These are phyloP conservation scores for Vitis rotundifolia DNA, from an alignment of 164 flowering plant species.

Conservation along the genomic window DNA sequence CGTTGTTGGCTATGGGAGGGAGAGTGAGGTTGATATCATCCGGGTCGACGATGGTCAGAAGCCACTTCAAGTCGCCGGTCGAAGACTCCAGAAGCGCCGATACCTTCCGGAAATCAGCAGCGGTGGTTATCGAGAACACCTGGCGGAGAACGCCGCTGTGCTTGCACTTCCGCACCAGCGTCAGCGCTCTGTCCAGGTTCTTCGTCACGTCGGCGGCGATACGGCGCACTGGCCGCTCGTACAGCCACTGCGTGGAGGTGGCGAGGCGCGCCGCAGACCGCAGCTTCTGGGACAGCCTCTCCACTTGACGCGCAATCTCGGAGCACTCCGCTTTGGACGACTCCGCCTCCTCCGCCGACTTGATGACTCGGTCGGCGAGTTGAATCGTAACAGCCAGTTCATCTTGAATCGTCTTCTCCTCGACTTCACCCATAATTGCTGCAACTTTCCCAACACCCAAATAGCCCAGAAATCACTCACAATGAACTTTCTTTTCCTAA, in stretches of 20 bases:
- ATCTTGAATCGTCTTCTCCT: constrained; percentile 26
- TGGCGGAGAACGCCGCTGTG: constrained; percentile 50
- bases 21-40: constrained; percentile 43
- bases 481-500: no score
- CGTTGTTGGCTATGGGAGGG: constrained; percentile 80
- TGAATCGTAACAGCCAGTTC: constrained; percentile 31
- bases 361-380: constrained; percentile 38
- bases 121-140: constrained; percentile 54
- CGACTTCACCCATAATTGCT: not conserved
- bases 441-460: not conserved
- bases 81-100: constrained; percentile 55
- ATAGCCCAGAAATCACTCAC: no score
- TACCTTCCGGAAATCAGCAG: constrained; percentile 67
- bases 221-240: constrained; percentile 79
- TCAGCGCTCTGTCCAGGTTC: constrained; percentile 58
- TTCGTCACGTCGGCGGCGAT: constrained; percentile 48
- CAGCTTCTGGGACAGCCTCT: constrained; percentile 50
- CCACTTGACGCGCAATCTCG: constrained; percentile 37
- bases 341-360: constrained; percentile 41
- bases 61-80: constrained; percentile 69
- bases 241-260: constrained; percentile 33
- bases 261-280: constrained; percentile 47
- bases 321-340: constrained; percentile 36
- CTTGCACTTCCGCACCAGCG: constrained; percentile 61
- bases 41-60: constrained; percentile 46